Conservation (phyloP, 2,329 filamentous ascomycete species). For the Colletotrichum graminicola region DNA sequence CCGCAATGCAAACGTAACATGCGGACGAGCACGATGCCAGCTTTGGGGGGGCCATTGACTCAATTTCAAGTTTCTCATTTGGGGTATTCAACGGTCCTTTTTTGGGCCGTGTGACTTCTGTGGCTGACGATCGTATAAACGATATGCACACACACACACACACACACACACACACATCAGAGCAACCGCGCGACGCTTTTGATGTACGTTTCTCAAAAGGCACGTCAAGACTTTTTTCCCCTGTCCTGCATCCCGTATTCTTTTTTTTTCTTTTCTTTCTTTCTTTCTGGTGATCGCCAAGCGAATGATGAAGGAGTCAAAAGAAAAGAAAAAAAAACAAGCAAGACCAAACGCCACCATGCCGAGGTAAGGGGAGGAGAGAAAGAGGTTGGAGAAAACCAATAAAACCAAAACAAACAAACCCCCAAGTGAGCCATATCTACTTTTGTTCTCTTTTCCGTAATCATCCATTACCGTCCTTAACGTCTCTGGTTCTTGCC, state of each 20-base stretch:
- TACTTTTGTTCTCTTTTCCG: slow-evolving; percentile 40
- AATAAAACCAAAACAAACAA: slow-evolving; percentile 10
- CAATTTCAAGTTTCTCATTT: slow-evolving; percentile 24
- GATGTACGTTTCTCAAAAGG: slow-evolving; percentile 26
- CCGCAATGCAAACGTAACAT: not conserved
- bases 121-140: slow-evolving; percentile 1
- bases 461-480: slow-evolving; percentile 44
- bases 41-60: not conserved
- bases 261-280: not conserved
- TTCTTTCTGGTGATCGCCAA: not conserved
- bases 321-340: slow-evolving; percentile 27
- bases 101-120: not conserved
- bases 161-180: not conserved
- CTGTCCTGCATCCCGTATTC: not conserved
- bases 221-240: not conserved
- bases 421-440: slow-evolving; percentile 17
- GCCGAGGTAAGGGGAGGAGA: not conserved
- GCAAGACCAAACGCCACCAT: slow-evolving; percentile 34
- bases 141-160: not conserved
- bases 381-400: not conserved
- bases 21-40: not conserved
- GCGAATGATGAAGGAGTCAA: slow-evolving; percentile 7
- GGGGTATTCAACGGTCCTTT: slow-evolving; percentile 34
- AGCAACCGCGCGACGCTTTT: slow-evolving; percentile 12
- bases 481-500: slow-evolving; percentile 86